phyloP scores from a whole-genome alignment of 225 moss, liverwort and hornwort genomes.

The Rhytidiadelphus loreus region DNA sequence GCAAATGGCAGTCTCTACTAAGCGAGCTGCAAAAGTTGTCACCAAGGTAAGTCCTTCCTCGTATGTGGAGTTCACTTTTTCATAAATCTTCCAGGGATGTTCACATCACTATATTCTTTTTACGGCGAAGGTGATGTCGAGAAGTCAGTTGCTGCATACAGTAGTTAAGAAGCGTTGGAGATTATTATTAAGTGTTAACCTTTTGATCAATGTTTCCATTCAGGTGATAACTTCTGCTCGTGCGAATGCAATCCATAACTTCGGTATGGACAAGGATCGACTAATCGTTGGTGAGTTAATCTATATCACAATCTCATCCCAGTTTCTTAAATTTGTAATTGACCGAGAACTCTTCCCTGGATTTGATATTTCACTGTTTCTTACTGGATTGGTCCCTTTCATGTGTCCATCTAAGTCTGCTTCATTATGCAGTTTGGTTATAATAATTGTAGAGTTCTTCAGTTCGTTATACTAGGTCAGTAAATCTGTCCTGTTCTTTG shows the following conservation, averaged over 20 bases:
- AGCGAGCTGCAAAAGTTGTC: constrained; percentile 92
- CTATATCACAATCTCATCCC: not conserved
- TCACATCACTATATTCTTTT: not conserved
- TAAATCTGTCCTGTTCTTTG: not conserved
- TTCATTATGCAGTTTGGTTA: not conserved
- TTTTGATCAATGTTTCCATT: not conserved
- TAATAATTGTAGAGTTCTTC: not conserved
- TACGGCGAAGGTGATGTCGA: not conserved
- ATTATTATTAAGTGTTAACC: not conserved
- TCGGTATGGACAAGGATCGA: constrained; percentile 74
- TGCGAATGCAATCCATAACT: constrained; percentile 92
- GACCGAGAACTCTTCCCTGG: not conserved
- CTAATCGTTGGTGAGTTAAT: constrained; percentile 58
- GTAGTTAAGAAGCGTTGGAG: not conserved
- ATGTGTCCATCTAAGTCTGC: not conserved
- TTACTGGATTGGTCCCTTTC: not conserved
- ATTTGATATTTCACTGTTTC: not conserved
- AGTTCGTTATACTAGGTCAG: not conserved
- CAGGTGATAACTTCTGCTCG: constrained; percentile 85
- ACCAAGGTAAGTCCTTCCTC: constrained; percentile 28
- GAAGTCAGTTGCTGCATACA: not conserved
- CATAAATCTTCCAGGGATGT: not conserved
- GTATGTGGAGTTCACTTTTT: not conserved
- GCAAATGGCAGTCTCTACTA: constrained; percentile 86
- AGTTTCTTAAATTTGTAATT: not conserved